A percentile compares a stretch with the other conserved stretches of the same genome.
phyloP scores from a whole-genome alignment of 1,139 yeast genomes.

The Pichia sp. region DNA sequence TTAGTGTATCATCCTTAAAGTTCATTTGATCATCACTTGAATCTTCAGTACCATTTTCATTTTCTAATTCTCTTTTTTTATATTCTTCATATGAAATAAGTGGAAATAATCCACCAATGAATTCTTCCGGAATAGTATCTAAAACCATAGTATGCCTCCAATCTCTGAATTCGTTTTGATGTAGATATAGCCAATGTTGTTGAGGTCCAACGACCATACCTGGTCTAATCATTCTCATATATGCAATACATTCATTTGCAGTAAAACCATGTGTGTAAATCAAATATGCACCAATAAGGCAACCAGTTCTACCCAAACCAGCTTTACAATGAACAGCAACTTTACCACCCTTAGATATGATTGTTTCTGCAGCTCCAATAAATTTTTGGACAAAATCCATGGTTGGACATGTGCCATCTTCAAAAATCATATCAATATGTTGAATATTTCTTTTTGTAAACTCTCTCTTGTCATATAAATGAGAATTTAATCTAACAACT shows the following conservation, averaged over 20 bases:
- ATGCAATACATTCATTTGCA: slow-evolving; percentile 93
- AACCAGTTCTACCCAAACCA: slow-evolving; percentile 95
- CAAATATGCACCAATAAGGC: slow-evolving; percentile 93
- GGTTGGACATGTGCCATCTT: slow-evolving; percentile 97
- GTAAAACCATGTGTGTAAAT: slow-evolving; percentile 96
- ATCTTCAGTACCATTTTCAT: slow-evolving; percentile 30
- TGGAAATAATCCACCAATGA: slow-evolving; percentile 73
- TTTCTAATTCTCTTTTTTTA: slow-evolving; percentile 39
- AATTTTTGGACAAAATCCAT: slow-evolving; percentile 87
- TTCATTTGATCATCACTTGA: slow-evolving; percentile 17
- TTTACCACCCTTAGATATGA: slow-evolving; percentile 78
- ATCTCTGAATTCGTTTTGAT: slow-evolving; percentile 91
- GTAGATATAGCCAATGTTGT: slow-evolving; percentile 96
- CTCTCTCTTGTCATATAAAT: slow-evolving; percentile 76
- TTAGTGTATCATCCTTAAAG: slow-evolving; percentile 31
- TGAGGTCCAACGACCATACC: slow-evolving; percentile 99
- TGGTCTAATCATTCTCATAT: slow-evolving; percentile 93
- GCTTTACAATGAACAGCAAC: slow-evolving; percentile 98
- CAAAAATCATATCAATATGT: slow-evolving; percentile 92
- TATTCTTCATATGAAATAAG: slow-evolving; percentile 55
- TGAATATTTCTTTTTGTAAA: slow-evolving; percentile 79
- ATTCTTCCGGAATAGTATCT: slow-evolving; percentile 61
- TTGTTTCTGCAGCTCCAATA: slow-evolving; percentile 90
- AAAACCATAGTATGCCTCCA: slow-evolving; percentile 94
- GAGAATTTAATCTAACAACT: slow-evolving; percentile 89